Evolutionary conservation across 306 rosid species (phyloP), one percentile per base, ranked within the genome.

Genomic region (Ceratonia siliqua): DNA sequence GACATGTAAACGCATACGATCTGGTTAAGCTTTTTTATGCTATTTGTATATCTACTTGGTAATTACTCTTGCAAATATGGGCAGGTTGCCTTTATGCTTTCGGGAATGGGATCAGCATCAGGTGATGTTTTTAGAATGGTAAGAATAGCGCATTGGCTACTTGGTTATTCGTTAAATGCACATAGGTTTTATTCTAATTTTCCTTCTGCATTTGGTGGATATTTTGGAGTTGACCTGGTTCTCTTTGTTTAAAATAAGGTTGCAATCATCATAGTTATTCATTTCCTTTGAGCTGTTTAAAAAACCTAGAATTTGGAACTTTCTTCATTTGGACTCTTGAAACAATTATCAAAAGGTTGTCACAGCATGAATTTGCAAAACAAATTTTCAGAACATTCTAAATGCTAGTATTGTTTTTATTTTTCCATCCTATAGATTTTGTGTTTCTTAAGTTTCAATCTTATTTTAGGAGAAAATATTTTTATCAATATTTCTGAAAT

Each of bases 1-100:
- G 35, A 68, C n/a, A 43, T 46, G 67, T 2, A 27, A 70, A 57
- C 30, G 2, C 57, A 35, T 33, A 21, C 70, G 13, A 24, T 61
- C 48, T 70, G 32, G 11, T 22, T 41, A 28, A 49, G 38, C 5
- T 8, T 33, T 57, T 42, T 68, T 45, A 22, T 59, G 30, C 35
- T 39, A 48, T 71, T 48, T 71, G 63, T 68, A 46, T 50, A 77
- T 33, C 33, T 54, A 36, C 58, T 72, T n/a, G n/a, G n/a, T n/a
- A n/a, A n/a, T n/a, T 22, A 79, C 28, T 52, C 70, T 30, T 68
- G 68, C 76, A 68, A 70, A 53, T 71, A 59, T 78, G 79, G 55
- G 57, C 88, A 92, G 99, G 99, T 92, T 14, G 99, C 92, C 33
- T 52, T 94, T 22, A 94, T 92, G 99, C 96, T 94, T 57, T 82